phyloP scores from a whole-genome alignment of 2,329 filamentous ascomycete species.

The Verticillium longisporum region DNA sequence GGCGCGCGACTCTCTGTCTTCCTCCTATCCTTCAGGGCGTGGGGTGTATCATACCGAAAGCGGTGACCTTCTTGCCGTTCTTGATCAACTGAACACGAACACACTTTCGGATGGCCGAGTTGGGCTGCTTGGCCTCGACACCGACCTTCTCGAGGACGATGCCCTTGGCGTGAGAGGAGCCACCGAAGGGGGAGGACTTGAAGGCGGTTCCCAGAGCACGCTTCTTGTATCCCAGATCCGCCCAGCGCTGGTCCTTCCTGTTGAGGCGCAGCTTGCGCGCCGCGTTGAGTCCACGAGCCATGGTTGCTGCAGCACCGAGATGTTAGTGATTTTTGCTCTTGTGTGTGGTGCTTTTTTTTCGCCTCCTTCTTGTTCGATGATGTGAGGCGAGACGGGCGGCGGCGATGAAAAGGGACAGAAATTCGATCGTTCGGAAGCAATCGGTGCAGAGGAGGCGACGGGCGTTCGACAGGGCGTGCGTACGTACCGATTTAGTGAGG shows the following conservation, averaged over 20 bases:
- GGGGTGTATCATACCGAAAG: constrained; percentile 79
- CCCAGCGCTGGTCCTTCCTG: constrained; percentile 96
- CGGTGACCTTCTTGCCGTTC: constrained; percentile 99
- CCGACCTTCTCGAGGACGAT: constrained; percentile 99
- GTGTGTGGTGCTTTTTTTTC: constrained; percentile 14
- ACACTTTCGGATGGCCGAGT: constrained; percentile 99
- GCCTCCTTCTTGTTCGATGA: too few species aligned
- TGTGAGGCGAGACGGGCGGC: neutral
- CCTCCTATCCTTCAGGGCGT: neutral
- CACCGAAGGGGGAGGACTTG: constrained; percentile 99
- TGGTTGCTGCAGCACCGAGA: constrained; percentile 55
- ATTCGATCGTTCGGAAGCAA: neutral
- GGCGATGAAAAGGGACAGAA: neutral
- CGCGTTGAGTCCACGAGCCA: constrained; percentile 99
- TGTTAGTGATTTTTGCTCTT: constrained; percentile 16
- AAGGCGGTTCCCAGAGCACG: constrained; percentile 96
- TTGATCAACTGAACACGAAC: constrained; percentile 99
- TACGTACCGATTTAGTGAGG: constrained; percentile 45
- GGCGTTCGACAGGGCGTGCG: neutral
- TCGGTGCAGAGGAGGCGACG: neutral
- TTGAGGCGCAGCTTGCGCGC: constrained; percentile 97
- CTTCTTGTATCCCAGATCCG: constrained; percentile 99
- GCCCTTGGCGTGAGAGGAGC: constrained; percentile 99
- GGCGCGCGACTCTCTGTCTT: neutral
- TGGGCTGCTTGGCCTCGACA: constrained; percentile 99